phyloP scores from a whole-genome alignment of 805 yeast genomes.

The Starmera dryadoides region DNA sequence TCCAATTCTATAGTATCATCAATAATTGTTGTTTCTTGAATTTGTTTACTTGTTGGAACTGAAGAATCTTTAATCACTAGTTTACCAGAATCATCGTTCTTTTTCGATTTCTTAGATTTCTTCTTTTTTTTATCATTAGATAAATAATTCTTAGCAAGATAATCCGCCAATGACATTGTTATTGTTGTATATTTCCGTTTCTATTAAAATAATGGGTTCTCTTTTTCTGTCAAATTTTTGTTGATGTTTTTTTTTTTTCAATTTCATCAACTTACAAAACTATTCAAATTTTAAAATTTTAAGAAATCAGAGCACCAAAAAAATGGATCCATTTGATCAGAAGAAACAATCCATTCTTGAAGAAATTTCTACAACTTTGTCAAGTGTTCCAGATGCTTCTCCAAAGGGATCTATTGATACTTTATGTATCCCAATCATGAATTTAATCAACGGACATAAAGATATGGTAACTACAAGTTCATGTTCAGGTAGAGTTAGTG shows the following conservation, averaged over 20 bases:
- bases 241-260: no score
- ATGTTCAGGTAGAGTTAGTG: slow-evolving; percentile 82
- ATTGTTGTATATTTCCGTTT: neutral
- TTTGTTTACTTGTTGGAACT: slow-evolving; percentile 7
- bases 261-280: no score
- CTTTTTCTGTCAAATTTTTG: neutral
- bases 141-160: slow-evolving; percentile 38
- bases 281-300: no score
- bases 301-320: no score
- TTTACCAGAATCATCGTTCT: no score
- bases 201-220: neutral
- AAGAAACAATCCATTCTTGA: slow-evolving; percentile 48
- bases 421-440: slow-evolving; percentile 64
- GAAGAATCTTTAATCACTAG: slow-evolving; percentile 3
- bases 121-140: slow-evolving; percentile 18
- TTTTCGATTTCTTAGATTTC: slow-evolving; percentile 18
- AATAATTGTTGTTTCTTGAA: slow-evolving; percentile 13
- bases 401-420: slow-evolving; percentile 87
- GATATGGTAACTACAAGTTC: slow-evolving; percentile 84
- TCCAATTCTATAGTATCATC: no score
- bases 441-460: slow-evolving; percentile 51
- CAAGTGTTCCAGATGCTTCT: slow-evolving; percentile 77
- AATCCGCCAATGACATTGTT: slow-evolving; percentile 38
- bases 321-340: slow-evolving; percentile 59
- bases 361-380: no score